Conservation (phyloP, 2,329 filamentous ascomycete genomes). For the Coniochaeta sp. region DNA sequence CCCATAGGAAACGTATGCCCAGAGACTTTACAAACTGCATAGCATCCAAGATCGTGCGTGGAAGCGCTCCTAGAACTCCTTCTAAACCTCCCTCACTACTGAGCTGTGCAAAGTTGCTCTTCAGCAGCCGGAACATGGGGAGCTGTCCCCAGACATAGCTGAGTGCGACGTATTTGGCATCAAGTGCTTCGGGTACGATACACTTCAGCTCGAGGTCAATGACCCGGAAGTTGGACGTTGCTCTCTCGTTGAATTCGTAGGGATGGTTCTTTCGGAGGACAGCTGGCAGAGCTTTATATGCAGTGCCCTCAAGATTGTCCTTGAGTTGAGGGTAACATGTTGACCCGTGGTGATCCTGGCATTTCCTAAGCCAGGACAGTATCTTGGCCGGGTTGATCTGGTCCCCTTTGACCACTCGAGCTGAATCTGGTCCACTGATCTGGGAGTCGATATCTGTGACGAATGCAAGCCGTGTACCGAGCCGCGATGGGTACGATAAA, state of each 20-base stretch:
- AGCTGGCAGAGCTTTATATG: not conserved
- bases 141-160: slow-evolving; percentile 12
- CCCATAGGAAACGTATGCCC: slow-evolving; percentile 11
- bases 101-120: not conserved
- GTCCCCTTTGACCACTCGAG: not conserved
- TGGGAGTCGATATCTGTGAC: not conserved
- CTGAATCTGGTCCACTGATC: not conserved
- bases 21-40: slow-evolving; percentile 6
- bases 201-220: not conserved
- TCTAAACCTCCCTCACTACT: not conserved
- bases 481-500: not conserved
- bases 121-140: not conserved
- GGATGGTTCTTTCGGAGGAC: not conserved
- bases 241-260: not conserved
- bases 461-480: not conserved
- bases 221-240: not conserved
- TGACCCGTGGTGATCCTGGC: not conserved
- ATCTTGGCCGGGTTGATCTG: not conserved
- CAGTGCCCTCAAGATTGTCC: not conserved
- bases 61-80: not conserved
- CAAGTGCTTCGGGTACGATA: not conserved
- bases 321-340: not conserved
- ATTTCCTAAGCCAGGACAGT: not conserved
- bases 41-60: slow-evolving; percentile 8
- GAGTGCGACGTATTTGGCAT: slow-evolving; percentile 6